Base-by-base conservation (phyloP, 2,329 filamentous ascomycete species). In the Coniosporium tulheliwenetii region DNA sequence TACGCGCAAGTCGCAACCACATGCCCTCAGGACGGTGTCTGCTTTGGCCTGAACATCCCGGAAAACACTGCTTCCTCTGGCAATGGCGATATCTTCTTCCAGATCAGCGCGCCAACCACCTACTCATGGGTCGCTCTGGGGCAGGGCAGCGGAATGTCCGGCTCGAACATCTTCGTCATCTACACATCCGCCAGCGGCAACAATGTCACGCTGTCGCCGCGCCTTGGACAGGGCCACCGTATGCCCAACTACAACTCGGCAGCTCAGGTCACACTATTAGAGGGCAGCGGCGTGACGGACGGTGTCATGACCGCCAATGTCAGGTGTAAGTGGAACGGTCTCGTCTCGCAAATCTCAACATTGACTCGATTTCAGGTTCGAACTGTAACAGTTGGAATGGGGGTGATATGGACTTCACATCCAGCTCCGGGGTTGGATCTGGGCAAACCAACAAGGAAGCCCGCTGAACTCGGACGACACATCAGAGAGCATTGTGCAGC, bases 121-220 rank as follows among this genome's bases (percentile, higher is more conserved):
- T 65, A 71, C 50, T 54, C 66, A 55, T 78, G 70, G 68, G 63
- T 74, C 30, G 69, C 63, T 3, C 53, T 77, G 3, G 74, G 72
- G 7, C 71, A 76, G 51, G 74, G 74, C 19, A 58, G 48, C 2
- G 46, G 52, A 14, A 78, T 77, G 74, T 47, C 53, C 12, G 67
- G 65, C 15, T 54, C 73, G 5, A 74, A 75, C 52, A 75, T 78
- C 37, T 76, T 77, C 50, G 57, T 77, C 36, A 60, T 75, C 5
- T 77, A 77, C 48, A 64, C 69, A n/a, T 63, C 66, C 19, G 57
- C 64, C 33, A 56, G 56, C 32, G 66, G 70, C 19, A 63, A 56
- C 36, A 76, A 75, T 45, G 69, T 77, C 10, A 78, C 74, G 0
- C 47, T 78, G 8, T 76, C 73, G 2, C 67, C 72, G 8, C 59